Evolutionary conservation across 768 basidiomycete species (phyloP).

Genomic region (Coprinopsis strossmayeri): DNA sequence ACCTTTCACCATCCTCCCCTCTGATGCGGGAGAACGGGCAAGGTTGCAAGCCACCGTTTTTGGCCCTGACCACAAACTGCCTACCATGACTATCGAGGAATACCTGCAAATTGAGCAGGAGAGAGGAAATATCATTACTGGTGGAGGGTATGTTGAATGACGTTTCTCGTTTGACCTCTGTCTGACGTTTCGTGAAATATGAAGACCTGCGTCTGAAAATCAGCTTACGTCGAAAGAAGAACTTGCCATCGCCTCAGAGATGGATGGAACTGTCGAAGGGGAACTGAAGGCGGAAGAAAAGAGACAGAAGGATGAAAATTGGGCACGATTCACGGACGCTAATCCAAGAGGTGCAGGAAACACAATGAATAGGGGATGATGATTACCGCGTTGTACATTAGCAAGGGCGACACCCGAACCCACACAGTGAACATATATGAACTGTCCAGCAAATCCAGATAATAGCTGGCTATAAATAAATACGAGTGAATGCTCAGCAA

Average conservation of each 20-base stretch:
- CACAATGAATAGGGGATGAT: conserved; percentile 93
- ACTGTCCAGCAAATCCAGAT: conserved; percentile 2
- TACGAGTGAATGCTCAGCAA: conserved; percentile 41
- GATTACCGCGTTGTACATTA: no score
- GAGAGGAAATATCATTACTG: conserved; percentile 81
- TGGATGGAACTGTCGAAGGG: conserved; percentile 69
- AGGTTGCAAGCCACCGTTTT: conserved; percentile 79
- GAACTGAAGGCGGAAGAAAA: conserved; percentile 70
- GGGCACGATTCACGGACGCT: conserved; percentile 83
- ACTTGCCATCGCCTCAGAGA: conserved; percentile 71
- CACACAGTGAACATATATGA: conserved; percentile 11
- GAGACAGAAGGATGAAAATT: conserved; percentile 81
- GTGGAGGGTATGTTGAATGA: conserved; percentile 64
- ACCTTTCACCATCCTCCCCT: conserved; percentile 90
- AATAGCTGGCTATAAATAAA: conserved; percentile 7
- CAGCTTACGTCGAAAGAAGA: conserved; percentile 72
- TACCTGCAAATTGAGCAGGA: conserved; percentile 82
- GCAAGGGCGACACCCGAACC: conserved; percentile 5
- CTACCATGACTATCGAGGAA: conserved; percentile 95
- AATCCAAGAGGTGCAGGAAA: conserved; percentile 93
- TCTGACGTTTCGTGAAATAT: conserved; percentile 9
- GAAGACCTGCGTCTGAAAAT: conserved; percentile 60
- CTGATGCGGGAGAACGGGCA: conserved; percentile 58
- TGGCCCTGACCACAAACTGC: conserved; percentile 73
- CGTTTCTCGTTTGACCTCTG: background rate